Conservation (phyloP, 164 flowering plant genomes). For the Dillenia suffruticosa region DNA sequence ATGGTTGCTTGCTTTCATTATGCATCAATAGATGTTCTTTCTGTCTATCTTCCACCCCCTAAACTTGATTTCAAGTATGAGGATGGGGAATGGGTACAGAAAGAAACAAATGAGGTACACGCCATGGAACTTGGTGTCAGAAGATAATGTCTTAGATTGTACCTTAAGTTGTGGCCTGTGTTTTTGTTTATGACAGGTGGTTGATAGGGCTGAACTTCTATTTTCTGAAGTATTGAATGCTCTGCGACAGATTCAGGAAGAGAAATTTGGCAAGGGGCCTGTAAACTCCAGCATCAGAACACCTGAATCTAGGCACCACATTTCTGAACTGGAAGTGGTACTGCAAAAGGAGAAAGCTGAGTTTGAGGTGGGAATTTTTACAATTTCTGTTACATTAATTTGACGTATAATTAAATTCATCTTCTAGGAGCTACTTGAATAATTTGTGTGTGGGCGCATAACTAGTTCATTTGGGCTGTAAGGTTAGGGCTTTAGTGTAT, state of each 20-base stretch:
- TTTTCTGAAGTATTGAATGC: conserved; percentile 77
- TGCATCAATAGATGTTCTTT: conserved; percentile 92
- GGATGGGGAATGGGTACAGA: conserved; percentile 78
- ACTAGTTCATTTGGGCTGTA: no score
- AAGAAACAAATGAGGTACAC: conserved; percentile 77
- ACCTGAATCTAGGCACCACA: conserved; percentile 44
- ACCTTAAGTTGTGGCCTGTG: conserved; percentile 7
- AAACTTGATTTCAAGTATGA: conserved; percentile 75
- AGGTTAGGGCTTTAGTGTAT: no score
- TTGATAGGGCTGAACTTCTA: conserved; percentile 55
- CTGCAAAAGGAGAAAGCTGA: conserved; percentile 72
- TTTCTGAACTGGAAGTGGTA: conserved; percentile 59
- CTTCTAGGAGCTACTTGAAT: no score
- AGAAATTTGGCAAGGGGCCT: conserved; percentile 23
- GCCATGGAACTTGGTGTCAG: not conserved
- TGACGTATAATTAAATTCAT: no score
- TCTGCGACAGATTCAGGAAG: conserved; percentile 54
- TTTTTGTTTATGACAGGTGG: conserved; percentile 44
- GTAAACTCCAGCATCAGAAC: conserved; percentile 22
- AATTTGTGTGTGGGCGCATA: no score
- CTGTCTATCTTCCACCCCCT: conserved; percentile 81
- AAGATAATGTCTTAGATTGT: not conserved
- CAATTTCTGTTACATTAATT: not conserved
- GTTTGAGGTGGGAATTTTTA: conserved; percentile 59
- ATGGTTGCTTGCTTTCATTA: conserved; percentile 99